Evolutionary conservation across 345 rosid genomes (phyloP).

Genomic region (Toxicodendron radicans): DNA sequence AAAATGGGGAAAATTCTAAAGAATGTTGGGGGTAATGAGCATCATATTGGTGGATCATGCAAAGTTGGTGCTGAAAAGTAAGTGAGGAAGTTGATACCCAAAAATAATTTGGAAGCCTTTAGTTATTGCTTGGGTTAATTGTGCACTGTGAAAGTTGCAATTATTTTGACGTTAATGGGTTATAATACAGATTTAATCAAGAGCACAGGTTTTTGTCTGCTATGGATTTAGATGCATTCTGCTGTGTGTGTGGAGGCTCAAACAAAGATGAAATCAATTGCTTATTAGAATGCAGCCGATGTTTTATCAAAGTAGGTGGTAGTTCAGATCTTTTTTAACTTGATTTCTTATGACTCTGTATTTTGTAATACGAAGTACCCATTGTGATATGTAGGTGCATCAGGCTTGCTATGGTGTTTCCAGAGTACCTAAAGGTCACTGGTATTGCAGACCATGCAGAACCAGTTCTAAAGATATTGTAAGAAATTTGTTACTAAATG

Average conservation of each 20-base stretch:
- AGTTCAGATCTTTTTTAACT: conserved; percentile 1
- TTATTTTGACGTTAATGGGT: conserved; percentile 15
- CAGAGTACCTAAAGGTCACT: conserved; percentile 42
- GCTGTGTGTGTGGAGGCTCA: conserved; percentile 56
- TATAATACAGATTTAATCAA: conserved; percentile 26
- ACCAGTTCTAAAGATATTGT: conserved; percentile 39
- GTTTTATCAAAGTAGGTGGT: conserved; percentile 38
- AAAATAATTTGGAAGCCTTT: not conserved
- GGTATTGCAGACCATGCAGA: conserved; percentile 55
- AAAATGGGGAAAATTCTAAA: conserved; percentile 21
- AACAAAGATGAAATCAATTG: conserved; percentile 41
- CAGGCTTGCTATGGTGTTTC: conserved; percentile 58
- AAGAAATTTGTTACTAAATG: conserved; percentile 20
- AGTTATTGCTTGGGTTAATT: not conserved
- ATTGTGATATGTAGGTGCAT: conserved; percentile 38
- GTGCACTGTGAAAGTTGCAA: not conserved
- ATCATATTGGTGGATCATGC: not conserved
- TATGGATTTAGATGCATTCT: conserved; percentile 29
- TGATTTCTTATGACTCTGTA: not conserved
- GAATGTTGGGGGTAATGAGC: conserved; percentile 19
- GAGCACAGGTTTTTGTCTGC: conserved; percentile 17
- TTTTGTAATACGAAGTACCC: conserved; percentile 5
- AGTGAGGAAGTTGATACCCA: conserved; percentile 20
- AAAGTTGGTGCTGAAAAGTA: conserved; percentile 31
- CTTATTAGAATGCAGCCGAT: conserved; percentile 42